phyloP scores from a whole-genome alignment of 345 rosid genomes.

The Theobroma cacao region DNA sequence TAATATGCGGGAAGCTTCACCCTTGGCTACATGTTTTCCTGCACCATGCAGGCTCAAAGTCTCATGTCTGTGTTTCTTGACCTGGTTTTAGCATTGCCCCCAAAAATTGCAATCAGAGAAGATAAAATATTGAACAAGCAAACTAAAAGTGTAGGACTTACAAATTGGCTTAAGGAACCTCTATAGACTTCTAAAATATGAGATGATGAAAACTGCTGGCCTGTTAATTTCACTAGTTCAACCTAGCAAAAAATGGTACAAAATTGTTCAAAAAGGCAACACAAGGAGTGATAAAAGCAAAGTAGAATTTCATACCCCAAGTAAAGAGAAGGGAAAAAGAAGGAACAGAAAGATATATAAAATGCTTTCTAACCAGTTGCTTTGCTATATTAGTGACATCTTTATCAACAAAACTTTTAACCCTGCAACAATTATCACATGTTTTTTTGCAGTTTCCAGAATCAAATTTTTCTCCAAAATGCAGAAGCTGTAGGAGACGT shows the following conservation, averaged over 20 bases:
- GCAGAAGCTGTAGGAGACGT: slow-evolving; percentile 81
- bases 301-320: background rate
- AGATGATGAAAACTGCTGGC: slow-evolving; percentile 82
- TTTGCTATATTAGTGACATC: slow-evolving; percentile 81
- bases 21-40: slow-evolving; percentile 77
- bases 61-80: slow-evolving; percentile 82
- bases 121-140: slow-evolving; percentile 17
- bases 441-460: slow-evolving; percentile 68
- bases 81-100: slow-evolving; percentile 43
- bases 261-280: background rate
- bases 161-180: slow-evolving; percentile 87
- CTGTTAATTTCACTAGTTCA: slow-evolving; percentile 77
- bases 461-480: slow-evolving; percentile 93
- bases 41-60: slow-evolving; percentile 84
- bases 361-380: slow-evolving; percentile 64
- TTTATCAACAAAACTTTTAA: slow-evolving; percentile 62
- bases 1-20: slow-evolving; percentile 83
- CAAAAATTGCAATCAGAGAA: slow-evolving; percentile 6
- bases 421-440: slow-evolving; percentile 84
- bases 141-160: slow-evolving; percentile 32
- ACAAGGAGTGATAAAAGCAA: background rate
- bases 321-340: background rate
- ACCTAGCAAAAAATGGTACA: slow-evolving; percentile 37
- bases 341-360: background rate
- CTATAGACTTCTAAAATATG: slow-evolving; percentile 91